A percentile compares a stretch with the other conserved stretches of the same genome.
Conservation (phyloP, 495 filamentous ascomycete genomes). For the Cladorrhinum samala region DNA sequence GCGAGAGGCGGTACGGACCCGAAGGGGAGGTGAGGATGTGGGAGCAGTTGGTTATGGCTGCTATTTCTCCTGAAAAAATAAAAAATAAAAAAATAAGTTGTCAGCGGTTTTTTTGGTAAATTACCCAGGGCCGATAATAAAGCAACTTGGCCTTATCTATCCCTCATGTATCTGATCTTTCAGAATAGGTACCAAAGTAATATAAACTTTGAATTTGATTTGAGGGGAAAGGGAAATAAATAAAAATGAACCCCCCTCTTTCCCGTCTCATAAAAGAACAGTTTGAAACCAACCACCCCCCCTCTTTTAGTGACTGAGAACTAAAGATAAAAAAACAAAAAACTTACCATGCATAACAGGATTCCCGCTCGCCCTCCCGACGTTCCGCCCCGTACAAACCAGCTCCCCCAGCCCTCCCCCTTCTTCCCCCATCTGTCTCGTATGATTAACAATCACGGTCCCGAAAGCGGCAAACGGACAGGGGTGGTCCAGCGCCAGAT, state of each 20-base stretch:
- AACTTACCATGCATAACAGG: conserved; percentile 43
- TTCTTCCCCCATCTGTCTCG: too few relatives aligned
- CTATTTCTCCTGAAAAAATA: conserved; percentile 40
- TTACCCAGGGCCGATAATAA: too few relatives aligned
- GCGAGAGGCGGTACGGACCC: conserved; percentile 37
- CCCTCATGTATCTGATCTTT: too few relatives aligned
- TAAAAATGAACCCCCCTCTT: too few relatives aligned
- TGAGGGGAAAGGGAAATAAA: too few relatives aligned
- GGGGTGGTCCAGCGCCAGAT: conserved; percentile 39
- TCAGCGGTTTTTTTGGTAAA: too few relatives aligned
- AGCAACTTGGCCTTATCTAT: too few relatives aligned
- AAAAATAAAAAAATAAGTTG: not conserved
- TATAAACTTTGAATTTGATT: too few relatives aligned
- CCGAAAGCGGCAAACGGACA: conserved; percentile 49
- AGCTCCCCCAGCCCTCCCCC: conserved; percentile 38
- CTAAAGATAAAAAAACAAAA: not conserved
- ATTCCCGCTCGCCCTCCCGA: conserved; percentile 34
- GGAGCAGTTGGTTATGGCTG: conserved; percentile 49
- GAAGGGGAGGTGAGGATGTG: conserved; percentile 38
- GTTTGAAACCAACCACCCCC: too few relatives aligned
- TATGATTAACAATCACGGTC: conserved; percentile 50
- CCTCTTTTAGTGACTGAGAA: too few relatives aligned
- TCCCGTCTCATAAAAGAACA: too few relatives aligned
- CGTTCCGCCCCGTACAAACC: conserved; percentile 43
- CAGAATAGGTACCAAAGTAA: too few relatives aligned